phyloP scores from a whole-genome alignment of 169 alveolate genomes.

The Plasmodium vinckei region DNA sequence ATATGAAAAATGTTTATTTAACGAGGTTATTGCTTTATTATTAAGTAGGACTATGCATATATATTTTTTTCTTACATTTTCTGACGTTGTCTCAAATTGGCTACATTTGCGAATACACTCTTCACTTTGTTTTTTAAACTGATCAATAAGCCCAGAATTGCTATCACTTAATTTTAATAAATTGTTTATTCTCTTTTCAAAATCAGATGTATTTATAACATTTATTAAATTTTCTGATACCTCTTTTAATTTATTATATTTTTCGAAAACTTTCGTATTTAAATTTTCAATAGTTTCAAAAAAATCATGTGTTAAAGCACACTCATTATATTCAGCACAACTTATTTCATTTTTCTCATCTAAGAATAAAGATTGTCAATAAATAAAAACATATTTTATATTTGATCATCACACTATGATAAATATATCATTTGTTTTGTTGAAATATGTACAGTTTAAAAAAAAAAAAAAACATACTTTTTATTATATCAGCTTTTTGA shows the following conservation, averaged over 20 bases:
- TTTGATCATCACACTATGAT: background rate
- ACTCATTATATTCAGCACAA: slow-evolving; percentile 23
- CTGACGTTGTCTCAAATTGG: slow-evolving; percentile 74
- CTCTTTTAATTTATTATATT: slow-evolving; percentile 60
- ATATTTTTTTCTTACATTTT: slow-evolving; percentile 17
- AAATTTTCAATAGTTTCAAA: slow-evolving; percentile 70
- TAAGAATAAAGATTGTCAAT: background rate
- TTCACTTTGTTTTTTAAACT: slow-evolving; percentile 64
- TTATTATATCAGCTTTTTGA: no score
- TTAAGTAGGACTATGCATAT: no score
- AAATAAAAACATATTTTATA: background rate
- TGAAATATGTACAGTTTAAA: background rate
- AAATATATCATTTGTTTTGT: background rate
- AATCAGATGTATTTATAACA: slow-evolving; percentile 20
- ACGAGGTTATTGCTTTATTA: no score
- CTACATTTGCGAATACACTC: slow-evolving; percentile 75
- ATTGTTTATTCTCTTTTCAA: slow-evolving; percentile 38
- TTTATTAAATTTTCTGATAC: slow-evolving; percentile 20
- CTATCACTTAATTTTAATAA: slow-evolving; percentile 19
- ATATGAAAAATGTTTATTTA: no score
- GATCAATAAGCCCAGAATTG: slow-evolving; percentile 47
- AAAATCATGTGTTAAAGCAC: slow-evolving; percentile 60
- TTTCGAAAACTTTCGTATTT: slow-evolving; percentile 58
- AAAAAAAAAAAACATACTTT: no score
- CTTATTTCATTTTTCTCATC: slow-evolving; percentile 23